phyloP scores from a whole-genome alignment of 208 protist genomes.

The Leptomonas seymouri region DNA sequence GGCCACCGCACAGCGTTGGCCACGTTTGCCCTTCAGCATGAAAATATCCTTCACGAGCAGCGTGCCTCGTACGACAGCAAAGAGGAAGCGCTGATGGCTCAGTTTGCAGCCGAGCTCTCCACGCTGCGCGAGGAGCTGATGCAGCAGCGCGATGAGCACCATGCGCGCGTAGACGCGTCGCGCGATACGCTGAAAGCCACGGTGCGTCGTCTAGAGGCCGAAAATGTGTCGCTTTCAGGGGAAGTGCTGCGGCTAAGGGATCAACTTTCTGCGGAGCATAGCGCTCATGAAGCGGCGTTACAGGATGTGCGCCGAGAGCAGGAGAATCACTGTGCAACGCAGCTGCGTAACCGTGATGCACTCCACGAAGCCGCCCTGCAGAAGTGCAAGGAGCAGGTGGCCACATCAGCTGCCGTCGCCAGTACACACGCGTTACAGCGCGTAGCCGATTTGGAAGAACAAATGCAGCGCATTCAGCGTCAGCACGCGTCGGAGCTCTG shows the following conservation, averaged over 20 bases:
- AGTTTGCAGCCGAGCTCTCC: slow-evolving; percentile 39
- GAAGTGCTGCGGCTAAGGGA: slow-evolving; percentile 17
- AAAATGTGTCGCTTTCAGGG: slow-evolving; percentile 4
- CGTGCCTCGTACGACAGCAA: slow-evolving; percentile 33
- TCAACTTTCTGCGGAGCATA: background rate
- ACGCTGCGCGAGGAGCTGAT: slow-evolving; percentile 26
- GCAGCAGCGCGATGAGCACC: slow-evolving; percentile 13
- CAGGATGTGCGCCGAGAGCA: background rate
- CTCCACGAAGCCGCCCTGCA: slow-evolving; percentile 15
- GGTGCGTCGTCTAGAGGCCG: slow-evolving; percentile 25
- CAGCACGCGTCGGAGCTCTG: slow-evolving; percentile 14
- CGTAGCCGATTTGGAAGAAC: slow-evolving; percentile 25
- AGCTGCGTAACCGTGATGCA: slow-evolving; percentile 13
- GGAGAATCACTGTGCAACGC: slow-evolving; percentile 8
- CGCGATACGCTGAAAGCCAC: slow-evolving; percentile 11
- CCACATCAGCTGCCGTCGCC: background rate
- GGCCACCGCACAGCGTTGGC: slow-evolving; percentile 16
- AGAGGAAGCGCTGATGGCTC: slow-evolving; percentile 14
- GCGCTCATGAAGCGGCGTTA: slow-evolving; percentile 25
- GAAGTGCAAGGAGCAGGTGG: slow-evolving; percentile 10
- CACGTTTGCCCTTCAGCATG: background rate
- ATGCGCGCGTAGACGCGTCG: slow-evolving; percentile 31
- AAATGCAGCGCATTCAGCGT: slow-evolving; percentile 21
- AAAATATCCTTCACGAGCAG: slow-evolving; percentile 21
- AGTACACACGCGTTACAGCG: slow-evolving; percentile 15